Base-by-base conservation (phyloP, 208 protist genomes). In the Naegleria fowleri region DNA sequence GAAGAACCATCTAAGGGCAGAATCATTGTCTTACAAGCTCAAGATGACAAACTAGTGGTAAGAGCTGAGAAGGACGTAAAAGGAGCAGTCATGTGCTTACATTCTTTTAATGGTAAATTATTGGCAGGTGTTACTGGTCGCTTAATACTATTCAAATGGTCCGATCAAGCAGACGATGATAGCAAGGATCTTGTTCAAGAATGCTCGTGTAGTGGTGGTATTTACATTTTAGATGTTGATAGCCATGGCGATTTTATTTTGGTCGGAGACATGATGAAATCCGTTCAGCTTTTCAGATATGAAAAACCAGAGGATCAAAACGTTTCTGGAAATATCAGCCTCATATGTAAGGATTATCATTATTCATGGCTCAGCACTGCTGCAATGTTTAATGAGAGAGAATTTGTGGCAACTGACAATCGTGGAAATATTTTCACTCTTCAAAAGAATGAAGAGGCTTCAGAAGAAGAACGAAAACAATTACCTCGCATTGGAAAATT, bases 41-140 rank as follows among this genome's bases (percentile, higher is more conserved):
- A 92, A 59, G 41, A 84, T 51, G 15, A 85, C 11, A 40, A 79
- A 76, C 51, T 92, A 83, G 7, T 36, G 25, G 4, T 92, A 7
- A 85, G 84, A 25, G 43, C 91, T 25, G 91, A 92, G 36, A 92
- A 91, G 52, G 91, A 92, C 9, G 43, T 91, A 13, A 48, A 52
- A 33, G 91, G 91, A 16, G 87, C 86, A 9, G 91, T 92, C 38
- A 55, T 39, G 22, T 6, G 16, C 11, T 13, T 86, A 0, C 7
- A 29, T 16, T 29, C 36, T 33, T 86, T 86, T 22, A 86, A 86
- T 33, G 83, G 79, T 16, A 86, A 86, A 51, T 33, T 86, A 51
- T 48, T 86, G 16, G 83, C 39, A 33, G 40, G 83, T 51, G 83
- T 48, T 5, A 51, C 22, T 33, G 39, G 39, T 6, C 41, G n/a